Percentiles rank a stretch among this genome's conserved stretches.
Conservation (phyloP, 23 red algal genomes). For the Gracilaria caudata region DNA sequence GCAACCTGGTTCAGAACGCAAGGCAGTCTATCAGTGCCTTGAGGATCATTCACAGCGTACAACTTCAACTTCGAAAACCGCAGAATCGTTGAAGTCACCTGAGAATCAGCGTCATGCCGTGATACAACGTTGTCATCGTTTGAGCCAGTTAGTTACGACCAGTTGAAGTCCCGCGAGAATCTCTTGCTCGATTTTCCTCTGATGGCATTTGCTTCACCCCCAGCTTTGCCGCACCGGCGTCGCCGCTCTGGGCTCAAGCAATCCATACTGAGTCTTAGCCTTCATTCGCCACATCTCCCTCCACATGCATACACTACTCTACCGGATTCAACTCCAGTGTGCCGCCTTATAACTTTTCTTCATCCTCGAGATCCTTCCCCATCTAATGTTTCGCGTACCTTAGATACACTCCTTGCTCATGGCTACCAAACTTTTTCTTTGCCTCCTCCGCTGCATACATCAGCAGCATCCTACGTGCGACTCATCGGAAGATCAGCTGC, state of each 20-base stretch:
- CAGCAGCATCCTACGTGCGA: constrained; percentile 22
- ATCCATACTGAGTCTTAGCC: not conserved
- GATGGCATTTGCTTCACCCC: constrained; percentile 19
- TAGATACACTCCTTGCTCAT: constrained; percentile 16
- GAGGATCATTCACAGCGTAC: not conserved
- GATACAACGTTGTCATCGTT: not conserved
- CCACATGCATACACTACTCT: constrained; percentile 33
- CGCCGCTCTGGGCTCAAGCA: not conserved
- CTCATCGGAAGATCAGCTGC: constrained; percentile 20
- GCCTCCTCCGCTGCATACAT: constrained; percentile 15
- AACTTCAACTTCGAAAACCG: not conserved
- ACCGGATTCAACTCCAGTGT: constrained; percentile 27
- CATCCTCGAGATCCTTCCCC: constrained; percentile 13
- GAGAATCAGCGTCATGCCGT: not conserved
- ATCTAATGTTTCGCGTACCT: constrained; percentile 2
- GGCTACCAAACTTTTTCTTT: constrained; percentile 30
- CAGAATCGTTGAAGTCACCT: not conserved
- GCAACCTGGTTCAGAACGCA: not conserved
- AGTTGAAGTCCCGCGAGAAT: not conserved
- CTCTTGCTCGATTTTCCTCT: not conserved
- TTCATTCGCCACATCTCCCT: constrained; percentile 24
- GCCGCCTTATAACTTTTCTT: constrained; percentile 21
- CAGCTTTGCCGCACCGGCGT: not conserved
- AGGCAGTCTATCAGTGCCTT: not conserved
- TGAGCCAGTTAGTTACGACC: not conserved